phyloP scores from a whole-genome alignment of 768 basidiomycete genomes.

The Hysterangium stoloniferum region DNA sequence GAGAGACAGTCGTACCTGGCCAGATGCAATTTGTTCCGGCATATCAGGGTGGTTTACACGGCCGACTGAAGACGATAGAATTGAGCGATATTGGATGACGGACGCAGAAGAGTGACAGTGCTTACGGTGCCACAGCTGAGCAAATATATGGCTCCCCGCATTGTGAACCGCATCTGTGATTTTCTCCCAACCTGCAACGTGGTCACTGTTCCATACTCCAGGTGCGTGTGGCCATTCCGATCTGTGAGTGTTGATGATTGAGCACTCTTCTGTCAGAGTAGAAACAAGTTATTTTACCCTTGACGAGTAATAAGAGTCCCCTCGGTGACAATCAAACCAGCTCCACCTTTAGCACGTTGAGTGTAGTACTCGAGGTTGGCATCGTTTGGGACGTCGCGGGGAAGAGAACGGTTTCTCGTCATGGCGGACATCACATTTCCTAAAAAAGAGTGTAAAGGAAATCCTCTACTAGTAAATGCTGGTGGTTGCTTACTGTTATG shows the following conservation, averaged over 20 bases:
- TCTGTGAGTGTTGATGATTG: constrained; percentile 17
- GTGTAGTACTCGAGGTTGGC: constrained; percentile 34
- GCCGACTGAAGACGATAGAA: constrained; percentile 21
- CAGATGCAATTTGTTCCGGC: constrained; percentile 31
- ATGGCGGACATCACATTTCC: constrained; percentile 32
- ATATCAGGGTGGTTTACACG: constrained; percentile 31
- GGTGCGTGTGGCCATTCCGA: constrained; percentile 38
- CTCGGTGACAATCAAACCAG: constrained; percentile 35
- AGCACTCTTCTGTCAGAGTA: background rate
- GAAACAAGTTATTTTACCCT: constrained; percentile 23
- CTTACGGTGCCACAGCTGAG: constrained; percentile 39
- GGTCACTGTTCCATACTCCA: constrained; percentile 40
- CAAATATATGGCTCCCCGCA: constrained; percentile 36
- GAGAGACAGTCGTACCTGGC: constrained; percentile 19
- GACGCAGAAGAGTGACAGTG: too few relatives aligned
- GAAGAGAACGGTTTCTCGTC: constrained; percentile 31
- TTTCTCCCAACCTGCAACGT: constrained; percentile 38
- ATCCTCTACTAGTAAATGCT: too few relatives aligned
- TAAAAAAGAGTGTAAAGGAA: background rate
- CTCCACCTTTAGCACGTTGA: constrained; percentile 32
- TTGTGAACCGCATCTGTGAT: constrained; percentile 40
- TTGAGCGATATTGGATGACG: background rate
- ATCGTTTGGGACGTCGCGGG: constrained; percentile 30
- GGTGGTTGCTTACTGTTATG: constrained; percentile 28
- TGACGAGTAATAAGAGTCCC: constrained; percentile 33